Base-by-base conservation (phyloP, 169 alveolate species). In the Theileria orientalis region DNA sequence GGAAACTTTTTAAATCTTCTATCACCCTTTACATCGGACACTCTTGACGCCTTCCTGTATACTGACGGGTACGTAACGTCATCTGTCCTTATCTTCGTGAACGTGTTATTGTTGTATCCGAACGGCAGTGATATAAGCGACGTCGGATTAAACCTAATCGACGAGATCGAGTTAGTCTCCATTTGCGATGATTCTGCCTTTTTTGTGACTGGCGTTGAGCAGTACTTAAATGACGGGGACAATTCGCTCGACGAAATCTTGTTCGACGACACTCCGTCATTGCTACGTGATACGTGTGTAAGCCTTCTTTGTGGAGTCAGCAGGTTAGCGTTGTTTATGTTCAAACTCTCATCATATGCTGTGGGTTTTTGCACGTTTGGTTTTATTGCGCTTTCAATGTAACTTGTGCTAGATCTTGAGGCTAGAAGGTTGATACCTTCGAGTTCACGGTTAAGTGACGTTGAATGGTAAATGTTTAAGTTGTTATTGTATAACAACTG, bases 61-160 rank as follows among this genome's bases (percentile, higher is more conserved):
- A 64, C 57, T 23, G 52, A 49, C 2, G 86, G 86, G 61, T 69
- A 69, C 16, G 52, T 0, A n/a, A 76, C 68, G 21, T 76, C 86
- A 21, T 69, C 72, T 19, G 61, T 42, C 46, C 46, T 76, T 30
- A 76, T 76, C 52, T 76, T 76, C 3, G 73, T 74, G 35, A 76
- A 76, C n/a, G 79, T 76, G 51, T 76, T 76, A 47, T 76, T 76
- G 67, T 74, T 60, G 49, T 69, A 76, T 2, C 66, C 80, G 41
- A 27, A 76, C 0, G 86, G 86, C 61, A 68, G 30, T 37, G 86
- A 57, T 6, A 76, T 74, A 9, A 76, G 66, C 5, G 86, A 76
- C 30, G 76, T 51, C 9, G 86, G 61, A 41, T 76, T 76, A 54
- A 76, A 76, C 66, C 79, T 51, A n/a, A 76, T 27, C 13, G 86